phyloP scores from a whole-genome alignment of 2,329 filamentous ascomycete species.

The Pestalotiopsis sp. region DNA sequence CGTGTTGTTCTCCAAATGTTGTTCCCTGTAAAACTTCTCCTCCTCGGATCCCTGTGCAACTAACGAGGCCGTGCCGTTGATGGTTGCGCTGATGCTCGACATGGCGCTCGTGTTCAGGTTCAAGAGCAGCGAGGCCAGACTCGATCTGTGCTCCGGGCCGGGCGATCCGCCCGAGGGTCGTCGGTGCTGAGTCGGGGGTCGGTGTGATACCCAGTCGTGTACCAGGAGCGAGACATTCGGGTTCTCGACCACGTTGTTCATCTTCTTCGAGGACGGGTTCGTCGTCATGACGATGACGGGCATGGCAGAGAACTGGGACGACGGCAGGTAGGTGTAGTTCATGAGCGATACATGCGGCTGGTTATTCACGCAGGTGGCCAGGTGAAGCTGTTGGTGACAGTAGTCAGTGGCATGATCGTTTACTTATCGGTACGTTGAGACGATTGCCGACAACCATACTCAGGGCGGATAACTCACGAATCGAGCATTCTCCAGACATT shows the following conservation, averaged over 20 bases:
- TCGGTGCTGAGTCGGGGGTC: constrained; percentile 74
- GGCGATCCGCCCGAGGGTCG: constrained; percentile 65
- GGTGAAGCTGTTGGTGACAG: constrained; percentile 71
- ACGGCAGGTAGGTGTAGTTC: constrained; percentile 97
- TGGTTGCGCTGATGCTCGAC: constrained; percentile 87
- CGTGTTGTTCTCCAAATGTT: constrained; percentile 90
- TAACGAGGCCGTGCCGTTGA: constrained; percentile 83
- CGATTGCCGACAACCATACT: background rate
- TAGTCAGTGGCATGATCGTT: background rate
- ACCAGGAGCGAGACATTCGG: constrained; percentile 91
- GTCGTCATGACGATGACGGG: constrained; percentile 97
- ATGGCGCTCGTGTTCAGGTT: constrained; percentile 91
- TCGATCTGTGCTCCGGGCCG: constrained; percentile 67
- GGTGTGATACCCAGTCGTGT: constrained; percentile 94
- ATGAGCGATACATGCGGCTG: constrained; percentile 93
- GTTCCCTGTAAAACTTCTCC: constrained; percentile 80
- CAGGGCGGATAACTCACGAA: constrained; percentile 68
- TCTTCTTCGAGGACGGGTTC: constrained; percentile 77
- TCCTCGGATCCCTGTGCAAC: constrained; percentile 75
- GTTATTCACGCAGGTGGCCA: constrained; percentile 85
- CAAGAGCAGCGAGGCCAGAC: constrained; percentile 79
- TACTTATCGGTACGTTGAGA: background rate
- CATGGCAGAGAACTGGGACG: constrained; percentile 66
- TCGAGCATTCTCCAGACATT: constrained; percentile 90
- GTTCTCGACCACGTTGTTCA: constrained; percentile 79